A percentile compares a stretch with the other conserved stretches of the same genome.
These are phyloP conservation scores for Diophrys appendiculata DNA, from an alignment of 73 alveolate genomes.

Conservation along the genomic window DNA sequence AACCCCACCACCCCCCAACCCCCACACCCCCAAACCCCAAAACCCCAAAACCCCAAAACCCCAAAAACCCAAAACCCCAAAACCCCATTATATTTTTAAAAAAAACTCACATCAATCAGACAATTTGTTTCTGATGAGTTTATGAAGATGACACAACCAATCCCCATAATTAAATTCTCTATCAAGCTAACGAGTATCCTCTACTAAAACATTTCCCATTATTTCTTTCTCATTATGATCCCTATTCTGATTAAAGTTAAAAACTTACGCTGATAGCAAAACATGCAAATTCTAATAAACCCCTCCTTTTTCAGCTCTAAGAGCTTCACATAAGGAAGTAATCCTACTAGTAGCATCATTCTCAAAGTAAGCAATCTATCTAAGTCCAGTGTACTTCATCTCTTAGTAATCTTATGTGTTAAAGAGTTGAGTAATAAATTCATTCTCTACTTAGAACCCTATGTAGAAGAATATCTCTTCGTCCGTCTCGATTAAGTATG, in stretches of 20 bases:
- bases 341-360: neutral
- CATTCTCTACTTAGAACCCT: neutral
- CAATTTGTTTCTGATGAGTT: constrained; percentile 28
- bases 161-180: constrained; percentile 57
- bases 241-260: neutral
- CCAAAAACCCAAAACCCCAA: too few relatives aligned
- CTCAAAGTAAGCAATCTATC: neutral
- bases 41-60: too few relatives aligned
- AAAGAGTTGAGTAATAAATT: neutral
- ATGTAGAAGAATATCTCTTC: neutral
- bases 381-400: neutral
- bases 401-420: constrained; percentile 12
- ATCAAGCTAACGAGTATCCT: constrained; percentile 31
- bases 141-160: constrained; percentile 46
- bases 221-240: constrained; percentile 33
- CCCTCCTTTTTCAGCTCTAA: constrained; percentile 48
- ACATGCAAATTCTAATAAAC: constrained; percentile 17
- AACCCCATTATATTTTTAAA: too few relatives aligned
- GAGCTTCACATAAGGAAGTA: constrained; percentile 19
- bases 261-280: constrained; percentile 9
- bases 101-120: too few relatives aligned
- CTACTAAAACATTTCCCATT: constrained; percentile 26
- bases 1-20: too few relatives aligned
- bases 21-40: too few relatives aligned
- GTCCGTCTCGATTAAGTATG: neutral